Base-by-base conservation (phyloP, 2,329 filamentous ascomycete genomes). In the Colletotrichum sojae region DNA sequence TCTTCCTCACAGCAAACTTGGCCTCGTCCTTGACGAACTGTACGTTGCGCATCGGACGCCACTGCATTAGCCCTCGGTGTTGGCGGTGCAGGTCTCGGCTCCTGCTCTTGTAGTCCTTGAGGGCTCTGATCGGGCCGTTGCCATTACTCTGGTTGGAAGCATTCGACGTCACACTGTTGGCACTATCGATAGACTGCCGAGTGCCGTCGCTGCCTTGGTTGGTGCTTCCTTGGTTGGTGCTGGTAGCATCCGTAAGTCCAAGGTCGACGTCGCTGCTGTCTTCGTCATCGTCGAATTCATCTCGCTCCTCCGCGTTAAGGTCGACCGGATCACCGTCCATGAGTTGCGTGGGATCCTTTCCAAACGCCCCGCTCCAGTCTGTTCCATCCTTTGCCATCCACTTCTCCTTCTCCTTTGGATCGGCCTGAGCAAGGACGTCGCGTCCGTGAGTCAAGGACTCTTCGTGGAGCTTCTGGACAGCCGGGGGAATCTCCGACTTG, bases 11-110 rank as follows among this genome's bases (percentile, higher is more conserved):
- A 0, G 93, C 94, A 81, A 91, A 95, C 75, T 92, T 91, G 0
- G 92, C 90, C 83, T 98, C 93, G 75, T 98, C 87, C 81, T 96
- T 97, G 51, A 91, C 95, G 78, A 98, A 98, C 73, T 91, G 90
- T 22, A 90, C 85, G 77, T 97, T 97, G 48, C 95, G 87, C 78
- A 95, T 92, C 0, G 95, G 95, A 76, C 91, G 93, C 94, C 95
- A 98, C 79, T 98, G 95, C 94, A 98, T 97, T 77, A 97, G 76
- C 0, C 95, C 95, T 12, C 95, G 87, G 74, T 98, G 94, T 81
- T 95, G 94, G 0, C 95, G 89, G 78, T 95, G 92, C 77, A 98
- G 85, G 53, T 92, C 90, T 71, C 92, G 89, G 76, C 91, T 94
- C 71, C 90, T 87, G 65, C 85, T 84, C 74, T 89, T 90, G 77